These are phyloP conservation scores for Parsonsia alboflavescens DNA, from an alignment of 257 asterid genomes.

Conservation along the genomic window DNA sequence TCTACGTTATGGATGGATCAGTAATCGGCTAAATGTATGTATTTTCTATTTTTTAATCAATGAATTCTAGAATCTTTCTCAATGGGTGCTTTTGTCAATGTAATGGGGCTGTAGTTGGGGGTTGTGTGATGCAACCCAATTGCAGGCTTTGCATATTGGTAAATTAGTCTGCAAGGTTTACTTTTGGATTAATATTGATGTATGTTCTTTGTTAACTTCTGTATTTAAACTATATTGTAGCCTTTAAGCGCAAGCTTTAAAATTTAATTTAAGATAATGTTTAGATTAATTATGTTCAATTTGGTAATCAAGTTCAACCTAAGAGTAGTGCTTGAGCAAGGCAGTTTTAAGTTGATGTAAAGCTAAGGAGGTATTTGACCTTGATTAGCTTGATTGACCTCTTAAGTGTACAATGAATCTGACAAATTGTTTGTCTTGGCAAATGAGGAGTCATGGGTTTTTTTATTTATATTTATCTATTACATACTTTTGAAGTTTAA, in stretches of 20 bases:
- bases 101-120: not conserved
- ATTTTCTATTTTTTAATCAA: not conserved
- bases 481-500: not conserved
- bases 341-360: not conserved
- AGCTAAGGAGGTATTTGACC: not conserved
- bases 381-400: not conserved
- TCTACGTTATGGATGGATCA: slow-evolving; percentile 73
- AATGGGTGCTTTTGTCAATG: not conserved
- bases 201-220: not conserved
- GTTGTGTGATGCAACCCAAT: not conserved
- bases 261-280: not conserved
- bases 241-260: not conserved
- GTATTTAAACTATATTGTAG: not conserved
- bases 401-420: not conserved
- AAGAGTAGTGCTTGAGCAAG: not conserved
- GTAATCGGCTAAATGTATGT: slow-evolving; percentile 55
- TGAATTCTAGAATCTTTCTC: too few relatives aligned
- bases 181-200: not conserved
- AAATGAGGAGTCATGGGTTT: not conserved
- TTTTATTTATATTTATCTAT: not conserved
- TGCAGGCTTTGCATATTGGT: not conserved
- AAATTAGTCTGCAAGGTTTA: not conserved
- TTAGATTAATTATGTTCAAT: not conserved
- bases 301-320: not conserved
- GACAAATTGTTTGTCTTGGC: not conserved